These are phyloP conservation scores for Nicotiana obtusifolia DNA, from an alignment of 257 asterid genomes.

Conservation along the genomic window DNA sequence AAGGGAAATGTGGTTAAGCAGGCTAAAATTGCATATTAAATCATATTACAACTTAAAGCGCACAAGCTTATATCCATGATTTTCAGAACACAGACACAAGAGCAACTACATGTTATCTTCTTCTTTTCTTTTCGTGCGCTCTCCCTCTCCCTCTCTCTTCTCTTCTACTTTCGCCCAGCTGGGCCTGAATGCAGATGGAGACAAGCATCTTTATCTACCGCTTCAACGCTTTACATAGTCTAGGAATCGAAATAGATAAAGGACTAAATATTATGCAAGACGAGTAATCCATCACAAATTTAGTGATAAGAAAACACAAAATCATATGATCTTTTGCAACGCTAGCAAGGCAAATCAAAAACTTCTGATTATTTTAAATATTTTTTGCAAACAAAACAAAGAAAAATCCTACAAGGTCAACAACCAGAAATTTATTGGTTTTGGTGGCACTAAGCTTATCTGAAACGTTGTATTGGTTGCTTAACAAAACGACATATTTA, in stretches of 20 bases:
- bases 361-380: not conserved
- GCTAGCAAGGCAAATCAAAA: not conserved
- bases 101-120: not conserved
- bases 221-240: not conserved
- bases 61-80: not conserved
- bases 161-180: not conserved
- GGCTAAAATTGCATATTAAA: not conserved
- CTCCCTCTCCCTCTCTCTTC: not conserved
- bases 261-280: not conserved
- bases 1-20: not conserved
- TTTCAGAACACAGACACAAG: not conserved
- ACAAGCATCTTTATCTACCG: not conserved
- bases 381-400: not conserved
- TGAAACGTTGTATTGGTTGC: not conserved
- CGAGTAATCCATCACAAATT: not conserved
- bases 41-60: not conserved
- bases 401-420: not conserved
- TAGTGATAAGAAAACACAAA: not conserved
- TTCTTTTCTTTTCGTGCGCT: not conserved
- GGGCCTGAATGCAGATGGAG: not conserved
- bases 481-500: not conserved
- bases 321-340: not conserved
- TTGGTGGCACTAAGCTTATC: not conserved
- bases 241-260: not conserved
- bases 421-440: not conserved